These are phyloP conservation scores for Cutaneotrichosporon mucoides DNA, from an alignment of 1,284 basidiomycete species.

Conservation along the genomic window DNA sequence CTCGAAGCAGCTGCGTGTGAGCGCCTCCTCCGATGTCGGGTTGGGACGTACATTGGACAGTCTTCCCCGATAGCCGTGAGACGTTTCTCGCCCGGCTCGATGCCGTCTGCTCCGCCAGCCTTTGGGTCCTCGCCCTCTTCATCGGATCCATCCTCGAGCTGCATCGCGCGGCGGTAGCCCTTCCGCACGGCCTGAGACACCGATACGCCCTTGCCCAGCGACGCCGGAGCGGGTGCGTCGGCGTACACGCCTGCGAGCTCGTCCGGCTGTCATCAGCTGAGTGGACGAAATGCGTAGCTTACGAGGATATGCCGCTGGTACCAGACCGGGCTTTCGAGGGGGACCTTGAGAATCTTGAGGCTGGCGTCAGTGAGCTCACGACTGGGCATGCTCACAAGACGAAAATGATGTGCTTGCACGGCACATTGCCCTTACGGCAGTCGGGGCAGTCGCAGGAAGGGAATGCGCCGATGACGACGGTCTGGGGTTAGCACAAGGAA, in stretches of 20 bases:
- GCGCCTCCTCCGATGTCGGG: no score
- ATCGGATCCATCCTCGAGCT: slow-evolving; percentile 1
- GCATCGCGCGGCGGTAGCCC: slow-evolving; percentile 28
- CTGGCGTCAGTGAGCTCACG: slow-evolving; percentile 12
- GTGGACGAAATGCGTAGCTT: no score
- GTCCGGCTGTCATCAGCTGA: slow-evolving; percentile 2
- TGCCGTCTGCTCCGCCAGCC: neutral
- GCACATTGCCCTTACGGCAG: slow-evolving; percentile 29
- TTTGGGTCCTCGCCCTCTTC: neutral
- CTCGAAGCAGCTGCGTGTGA: slow-evolving; percentile 30
- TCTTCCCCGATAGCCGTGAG: slow-evolving; percentile 32
- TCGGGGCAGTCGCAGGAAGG: slow-evolving; percentile 40
- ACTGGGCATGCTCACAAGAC: slow-evolving; percentile 28
- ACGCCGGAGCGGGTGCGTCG: neutral
- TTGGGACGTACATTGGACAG: slow-evolving; percentile 33
- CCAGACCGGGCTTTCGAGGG: slow-evolving; percentile 21
- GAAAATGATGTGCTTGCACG: slow-evolving; percentile 45
- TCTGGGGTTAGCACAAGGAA: slow-evolving; percentile 19
- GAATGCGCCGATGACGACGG: slow-evolving; percentile 20
- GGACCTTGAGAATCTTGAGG: slow-evolving; percentile 38
- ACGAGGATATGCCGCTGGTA: slow-evolving; percentile 37
- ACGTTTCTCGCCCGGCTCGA: slow-evolving; percentile 11
- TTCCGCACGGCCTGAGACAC: slow-evolving; percentile 18
- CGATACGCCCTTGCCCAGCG: neutral
- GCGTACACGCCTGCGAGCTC: neutral